Evolutionary conservation across 441 rosid genomes (phyloP).

Genomic region (Euphorbia celastroides): DNA sequence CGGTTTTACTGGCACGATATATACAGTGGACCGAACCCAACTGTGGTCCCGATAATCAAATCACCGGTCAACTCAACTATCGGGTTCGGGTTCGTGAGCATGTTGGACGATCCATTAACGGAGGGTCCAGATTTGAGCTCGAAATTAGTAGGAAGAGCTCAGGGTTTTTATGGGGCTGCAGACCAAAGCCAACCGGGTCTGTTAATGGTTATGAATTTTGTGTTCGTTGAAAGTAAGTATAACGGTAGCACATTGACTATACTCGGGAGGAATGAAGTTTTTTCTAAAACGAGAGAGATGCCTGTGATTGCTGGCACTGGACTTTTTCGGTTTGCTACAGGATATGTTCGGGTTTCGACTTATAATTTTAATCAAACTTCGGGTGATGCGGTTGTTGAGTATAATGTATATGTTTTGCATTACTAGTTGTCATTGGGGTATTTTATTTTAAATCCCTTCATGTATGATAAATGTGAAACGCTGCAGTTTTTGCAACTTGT

Average conservation of each 20-base stretch:
- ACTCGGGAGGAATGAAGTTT: not conserved
- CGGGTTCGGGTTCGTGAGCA: not conserved
- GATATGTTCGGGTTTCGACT: not conserved
- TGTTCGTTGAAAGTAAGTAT: not conserved
- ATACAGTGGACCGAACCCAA: constrained; percentile 41
- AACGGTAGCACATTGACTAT: constrained; percentile 1
- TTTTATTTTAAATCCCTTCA: too few species aligned
- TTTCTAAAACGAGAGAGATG: not conserved
- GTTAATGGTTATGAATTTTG: constrained; percentile 4
- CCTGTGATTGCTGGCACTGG: not conserved
- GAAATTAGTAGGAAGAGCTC: not conserved
- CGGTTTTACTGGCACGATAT: constrained; percentile 62
- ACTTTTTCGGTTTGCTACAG: not conserved
- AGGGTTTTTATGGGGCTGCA: not conserved
- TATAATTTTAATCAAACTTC: not conserved
- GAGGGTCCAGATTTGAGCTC: not conserved
- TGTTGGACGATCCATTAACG: not conserved
- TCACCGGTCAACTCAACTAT: constrained; percentile 22
- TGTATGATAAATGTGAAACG: too few species aligned
- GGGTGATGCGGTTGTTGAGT: constrained; percentile 1
- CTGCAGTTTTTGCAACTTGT: too few species aligned
- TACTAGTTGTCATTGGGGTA: too few species aligned
- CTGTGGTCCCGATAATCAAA: constrained; percentile 33
- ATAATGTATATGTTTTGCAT: not conserved
- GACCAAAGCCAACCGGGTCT: not conserved